These are phyloP conservation scores for Guadua angustifolia DNA, from an alignment of 176 grass and related monocot species.

Conservation along the genomic window DNA sequence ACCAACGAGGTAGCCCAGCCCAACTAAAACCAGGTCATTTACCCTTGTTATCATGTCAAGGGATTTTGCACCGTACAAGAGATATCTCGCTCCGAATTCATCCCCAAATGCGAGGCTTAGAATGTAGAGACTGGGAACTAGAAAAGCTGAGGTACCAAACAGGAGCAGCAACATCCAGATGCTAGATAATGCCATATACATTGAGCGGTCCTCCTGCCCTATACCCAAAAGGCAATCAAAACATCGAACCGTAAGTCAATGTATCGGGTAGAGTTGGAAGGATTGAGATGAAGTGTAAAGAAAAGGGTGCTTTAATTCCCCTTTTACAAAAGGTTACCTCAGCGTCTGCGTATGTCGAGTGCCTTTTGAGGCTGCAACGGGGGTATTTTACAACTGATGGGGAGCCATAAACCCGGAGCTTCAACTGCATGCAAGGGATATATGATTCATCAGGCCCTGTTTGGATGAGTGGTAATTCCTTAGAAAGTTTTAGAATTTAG, in stretches of 20 bases:
- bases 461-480: too few relatives aligned
- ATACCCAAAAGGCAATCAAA: constrained; percentile 63
- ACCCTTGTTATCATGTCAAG: constrained; percentile 52
- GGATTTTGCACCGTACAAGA: constrained; percentile 50
- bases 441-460: neutral
- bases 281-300: neutral
- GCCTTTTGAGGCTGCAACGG: constrained; percentile 83
- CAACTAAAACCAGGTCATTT: constrained; percentile 66
- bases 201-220: constrained; percentile 93
- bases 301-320: neutral
- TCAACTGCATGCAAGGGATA: constrained; percentile 51
- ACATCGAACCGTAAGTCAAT: constrained; percentile 40
- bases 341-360: constrained; percentile 81
- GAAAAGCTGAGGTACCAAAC: constrained; percentile 64
- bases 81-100: constrained; percentile 51
- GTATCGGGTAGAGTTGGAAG: neutral
- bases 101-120: constrained; percentile 55
- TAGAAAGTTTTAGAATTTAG: too few relatives aligned
- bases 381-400: constrained; percentile 92
- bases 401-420: constrained; percentile 87
- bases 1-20: constrained; percentile 69
- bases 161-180: constrained; percentile 81
- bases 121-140: constrained; percentile 60
- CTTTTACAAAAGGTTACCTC: constrained; percentile 63
- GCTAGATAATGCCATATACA: constrained; percentile 74